Percentiles rank a stretch among this genome's conserved stretches.
Evolutionary conservation across 352 stramenopile species (phyloP).

Genomic region (Phytophthora rubi): DNA sequence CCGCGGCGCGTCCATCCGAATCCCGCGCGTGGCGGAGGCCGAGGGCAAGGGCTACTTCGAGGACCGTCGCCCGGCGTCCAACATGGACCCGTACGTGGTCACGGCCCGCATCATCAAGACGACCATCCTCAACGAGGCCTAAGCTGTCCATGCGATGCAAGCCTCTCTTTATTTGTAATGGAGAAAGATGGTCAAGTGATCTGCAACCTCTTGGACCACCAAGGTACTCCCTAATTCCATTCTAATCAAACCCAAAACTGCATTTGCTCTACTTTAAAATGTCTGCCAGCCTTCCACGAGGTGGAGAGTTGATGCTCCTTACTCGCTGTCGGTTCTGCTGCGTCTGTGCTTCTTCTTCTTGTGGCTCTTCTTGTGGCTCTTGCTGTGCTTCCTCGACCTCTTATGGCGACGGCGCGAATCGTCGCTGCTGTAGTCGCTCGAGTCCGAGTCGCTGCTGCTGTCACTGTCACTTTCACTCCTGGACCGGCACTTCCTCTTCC

Average conservation of each 20-base stretch:
- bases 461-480: conserved; percentile 28
- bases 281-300: not conserved
- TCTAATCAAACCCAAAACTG: conserved; percentile 14
- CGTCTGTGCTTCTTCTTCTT: conserved; percentile 55
- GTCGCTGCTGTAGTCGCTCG: conserved; percentile 26
- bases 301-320: not conserved
- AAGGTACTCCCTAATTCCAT: not conserved
- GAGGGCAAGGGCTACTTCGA: conserved; percentile 95
- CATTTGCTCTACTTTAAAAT: conserved; percentile 8
- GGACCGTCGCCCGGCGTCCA: conserved; percentile 96
- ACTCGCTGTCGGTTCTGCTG: conserved; percentile 47
- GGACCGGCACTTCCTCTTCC: conserved; percentile 28
- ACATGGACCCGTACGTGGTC: conserved; percentile 99
- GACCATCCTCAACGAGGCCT: conserved; percentile 88
- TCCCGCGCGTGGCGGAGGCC: conserved; percentile 90
- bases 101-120: conserved; percentile 97
- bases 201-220: not conserved
- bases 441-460: conserved; percentile 21
- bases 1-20: conserved; percentile 94
- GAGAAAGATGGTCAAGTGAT: not conserved
- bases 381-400: conserved; percentile 34
- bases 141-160: conserved; percentile 17
- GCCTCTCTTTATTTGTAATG: conserved; percentile 16
- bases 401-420: conserved; percentile 30
- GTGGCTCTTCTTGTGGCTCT: conserved; percentile 27